Base-by-base conservation (phyloP, 306 rosid species). In the Heteromeles arbutifolia region DNA sequence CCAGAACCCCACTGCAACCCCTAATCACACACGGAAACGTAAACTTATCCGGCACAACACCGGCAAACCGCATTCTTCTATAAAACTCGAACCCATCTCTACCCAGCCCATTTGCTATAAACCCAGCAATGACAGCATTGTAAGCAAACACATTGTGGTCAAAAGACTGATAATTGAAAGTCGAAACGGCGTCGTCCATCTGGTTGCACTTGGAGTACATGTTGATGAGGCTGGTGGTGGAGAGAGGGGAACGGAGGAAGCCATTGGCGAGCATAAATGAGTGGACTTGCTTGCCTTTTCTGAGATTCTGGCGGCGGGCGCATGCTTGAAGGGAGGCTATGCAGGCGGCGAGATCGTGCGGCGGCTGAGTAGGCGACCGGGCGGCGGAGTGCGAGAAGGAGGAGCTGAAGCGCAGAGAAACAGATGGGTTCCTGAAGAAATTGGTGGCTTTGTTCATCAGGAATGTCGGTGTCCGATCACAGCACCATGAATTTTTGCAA, bases 181-280 rank as follows among this genome's bases (percentile, higher is more conserved):
- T 86, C 54, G 62, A 77, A 74, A 90, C 25, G 12, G 97, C 90
- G 18, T 88, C 72, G 26, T 74, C 44, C 79, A 88, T 80, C 29
- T 54, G 85, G 72, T 70, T 66, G 79, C 98, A 90, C 81, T 92
- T 92, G 81, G 97, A 83, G 81, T 91, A 93, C 96, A 90, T 88
- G 83, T 85, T 93, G 81, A 93, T 87, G 58, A 91, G 91, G 85
- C 96, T 89, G 6, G 97, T 93, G 77, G 88, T 29, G 69, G 90
- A 81, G 3, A 69, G 80, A 3, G 94, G 92, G 62, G 87, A 90
- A 62, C 63, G 41, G 74, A 83, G 85, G 76, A 86, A 87, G 11
- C 87, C 88, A 82, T 77, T 85, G 72, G 79, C 85, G 76, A 94
- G 74, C 71, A 91, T 71, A 67, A 65, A 74, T 37, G 87, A 62